Evolutionary conservation across 2,329 filamentous ascomycete genomes (phyloP).

Genomic region (Paecilomyces niveus): DNA sequence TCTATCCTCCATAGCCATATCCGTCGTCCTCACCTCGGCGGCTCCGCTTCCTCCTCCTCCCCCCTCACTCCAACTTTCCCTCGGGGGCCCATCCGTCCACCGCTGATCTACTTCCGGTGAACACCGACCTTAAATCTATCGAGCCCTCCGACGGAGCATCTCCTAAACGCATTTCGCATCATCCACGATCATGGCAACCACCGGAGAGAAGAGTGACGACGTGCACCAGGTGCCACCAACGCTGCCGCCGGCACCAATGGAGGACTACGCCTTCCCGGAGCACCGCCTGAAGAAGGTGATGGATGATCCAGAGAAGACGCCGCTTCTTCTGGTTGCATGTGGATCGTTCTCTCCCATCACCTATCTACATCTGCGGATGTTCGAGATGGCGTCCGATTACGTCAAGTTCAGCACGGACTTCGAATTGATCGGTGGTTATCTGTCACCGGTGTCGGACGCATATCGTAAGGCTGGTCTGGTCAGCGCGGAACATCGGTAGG

Average conservation of each 20-base stretch:
- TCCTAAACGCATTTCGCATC: background rate
- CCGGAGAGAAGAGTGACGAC: constrained; percentile 20
- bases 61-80: background rate
- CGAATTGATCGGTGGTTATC: constrained; percentile 79
- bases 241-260: constrained; percentile 23
- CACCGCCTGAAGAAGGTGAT: constrained; percentile 39
- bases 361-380: constrained; percentile 49
- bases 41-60: background rate
- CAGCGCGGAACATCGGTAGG: constrained; percentile 59
- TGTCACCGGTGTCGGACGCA: constrained; percentile 68
- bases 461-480: constrained; percentile 78
- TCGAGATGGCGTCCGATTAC: constrained; percentile 78
- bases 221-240: constrained; percentile 16
- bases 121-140: background rate
- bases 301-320: constrained; percentile 41
- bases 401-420: constrained; percentile 68
- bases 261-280: constrained; percentile 39
- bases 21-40: background rate
- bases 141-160: background rate
- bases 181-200: constrained; percentile 21
- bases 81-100: background rate
- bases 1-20: background rate
- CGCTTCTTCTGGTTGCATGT: constrained; percentile 42
- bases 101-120: background rate
- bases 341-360: constrained; percentile 66